Percentiles rank a stretch among this genome's conserved stretches.
These are phyloP conservation scores for Phytophthora sp. DNA, from an alignment of 352 stramenopile genomes.

Conservation along the genomic window DNA sequence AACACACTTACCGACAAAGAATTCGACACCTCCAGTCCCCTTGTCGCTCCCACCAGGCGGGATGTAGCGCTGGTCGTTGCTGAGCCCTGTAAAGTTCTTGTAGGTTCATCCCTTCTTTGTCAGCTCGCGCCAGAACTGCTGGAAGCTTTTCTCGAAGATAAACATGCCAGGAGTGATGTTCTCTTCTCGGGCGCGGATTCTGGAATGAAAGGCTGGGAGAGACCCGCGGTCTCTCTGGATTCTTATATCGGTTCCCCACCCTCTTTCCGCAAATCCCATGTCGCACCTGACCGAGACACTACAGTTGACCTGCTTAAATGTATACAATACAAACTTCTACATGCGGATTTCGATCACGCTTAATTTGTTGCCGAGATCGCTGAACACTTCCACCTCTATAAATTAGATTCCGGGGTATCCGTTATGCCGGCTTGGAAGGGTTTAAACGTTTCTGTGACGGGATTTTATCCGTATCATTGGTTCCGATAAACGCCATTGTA, in stretches of 20 bases:
- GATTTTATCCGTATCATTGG: too few species aligned
- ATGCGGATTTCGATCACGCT: neutral
- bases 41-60: neutral
- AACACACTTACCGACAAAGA: neutral
- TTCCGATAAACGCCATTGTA: too few species aligned
- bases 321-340: neutral
- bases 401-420: too few species aligned
- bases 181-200: neutral
- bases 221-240: neutral
- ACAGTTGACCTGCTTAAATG: constrained; percentile 5
- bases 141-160: neutral
- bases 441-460: too few species aligned
- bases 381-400: too few species aligned
- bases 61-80: constrained; percentile 5
- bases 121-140: constrained; percentile 5
- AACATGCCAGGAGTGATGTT: neutral
- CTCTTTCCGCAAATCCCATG: neutral
- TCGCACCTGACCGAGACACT: neutral
- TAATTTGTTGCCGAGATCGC: too few species aligned
- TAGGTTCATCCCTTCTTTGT: constrained; percentile 2
- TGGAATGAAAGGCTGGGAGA: neutral
- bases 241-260: neutral
- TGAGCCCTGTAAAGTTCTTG: neutral
- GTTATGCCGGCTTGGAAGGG: too few species aligned
- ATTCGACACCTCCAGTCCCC: neutral